Evolutionary conservation across 1,284 basidiomycete species (phyloP), one percentile per base, ranked within the genome.

Genomic region (Inonotus hispidus): DNA sequence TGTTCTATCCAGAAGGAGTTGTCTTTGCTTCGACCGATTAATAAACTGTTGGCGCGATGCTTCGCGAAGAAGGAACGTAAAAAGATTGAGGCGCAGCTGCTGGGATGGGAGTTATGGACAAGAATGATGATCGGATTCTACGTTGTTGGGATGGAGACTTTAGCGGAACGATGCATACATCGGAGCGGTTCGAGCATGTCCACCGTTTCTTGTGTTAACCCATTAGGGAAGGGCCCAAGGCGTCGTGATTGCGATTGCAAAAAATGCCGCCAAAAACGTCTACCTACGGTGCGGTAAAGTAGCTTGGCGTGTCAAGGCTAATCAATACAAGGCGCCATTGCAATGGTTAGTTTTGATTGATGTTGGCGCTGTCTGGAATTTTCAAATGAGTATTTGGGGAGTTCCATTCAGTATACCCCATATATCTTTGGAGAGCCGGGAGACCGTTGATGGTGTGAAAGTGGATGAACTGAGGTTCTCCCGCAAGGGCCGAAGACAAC

Each of bases 401-500:
- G n/a, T 27, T 52, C 50, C 50, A 27, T 27, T 14, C 25, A 10
- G 23, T 19, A 49, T 49, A 49, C 46, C 19, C 41, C 10, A n/a
- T 43, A 43, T 43, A 43, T 43, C 41, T 21, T n/a, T 43, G 41
- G 41, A 43, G 41, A 43, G n/a, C 19, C 41, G 41, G 16, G 7
- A 16, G 14, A 14, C 3, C 4, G 45, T 23, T 3, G 6, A 10
- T 52, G 32, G 25, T 27, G 32, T 35, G 50, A 52, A 27, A 52
- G 41, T 43, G 38, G n/a, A n/a, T 39, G 5, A 14, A 57, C 16
- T 37, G 11, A 45, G 32, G 56, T 58, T 58, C 45, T 58, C 45
- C 56, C 56, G 56, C 56, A 58, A 58, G 27, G 41, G 43, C 25
- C 39, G 55, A 46, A 21, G 19, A n/a, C 32, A 45, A 19, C 25